Evolutionary conservation across 2,329 filamentous ascomycete species (phyloP).

Genomic region (Mycosphaerella sp.): DNA sequence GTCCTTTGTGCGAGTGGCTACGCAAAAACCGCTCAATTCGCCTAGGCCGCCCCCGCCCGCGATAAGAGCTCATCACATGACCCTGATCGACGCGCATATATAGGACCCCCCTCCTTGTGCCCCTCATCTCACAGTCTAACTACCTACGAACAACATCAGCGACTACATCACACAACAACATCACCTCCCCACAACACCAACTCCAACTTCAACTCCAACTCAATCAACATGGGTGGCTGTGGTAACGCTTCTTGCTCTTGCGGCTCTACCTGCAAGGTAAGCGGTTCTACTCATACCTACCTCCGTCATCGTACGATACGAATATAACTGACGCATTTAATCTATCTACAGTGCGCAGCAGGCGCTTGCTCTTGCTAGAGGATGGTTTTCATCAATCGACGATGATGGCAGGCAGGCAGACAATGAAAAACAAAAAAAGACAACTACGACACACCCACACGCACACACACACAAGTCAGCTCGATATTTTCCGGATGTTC

Average conservation of each 20-base stretch:
- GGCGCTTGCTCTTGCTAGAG: constrained; percentile 28
- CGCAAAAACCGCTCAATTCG: not conserved
- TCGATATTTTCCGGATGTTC: too few species aligned
- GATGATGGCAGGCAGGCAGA: too few species aligned
- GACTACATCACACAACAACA: not conserved
- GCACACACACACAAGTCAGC: too few species aligned
- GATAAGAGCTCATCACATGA: constrained; percentile 6
- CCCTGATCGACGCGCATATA: not conserved
- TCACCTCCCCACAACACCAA: not conserved
- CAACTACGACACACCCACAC: not conserved
- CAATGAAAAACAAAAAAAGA: too few species aligned
- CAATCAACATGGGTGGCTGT: constrained; percentile 32
- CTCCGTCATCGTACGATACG: not conserved
- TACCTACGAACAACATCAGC: not conserved
- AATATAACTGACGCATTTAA: not conserved
- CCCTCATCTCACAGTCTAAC: not conserved
- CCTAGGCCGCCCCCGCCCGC: not conserved
- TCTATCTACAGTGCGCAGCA: constrained; percentile 21
- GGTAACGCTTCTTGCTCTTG: constrained; percentile 32
- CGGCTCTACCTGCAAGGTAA: constrained; percentile 24
- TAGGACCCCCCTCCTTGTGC: constrained; percentile 10
- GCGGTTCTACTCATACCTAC: not conserved
- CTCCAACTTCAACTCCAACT: not conserved
- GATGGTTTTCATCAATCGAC: too few species aligned
- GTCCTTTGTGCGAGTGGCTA: constrained; percentile 11